These are phyloP conservation scores for Endocalyx cinctus DNA, from an alignment of 2,329 filamentous ascomycete species.

Conservation along the genomic window DNA sequence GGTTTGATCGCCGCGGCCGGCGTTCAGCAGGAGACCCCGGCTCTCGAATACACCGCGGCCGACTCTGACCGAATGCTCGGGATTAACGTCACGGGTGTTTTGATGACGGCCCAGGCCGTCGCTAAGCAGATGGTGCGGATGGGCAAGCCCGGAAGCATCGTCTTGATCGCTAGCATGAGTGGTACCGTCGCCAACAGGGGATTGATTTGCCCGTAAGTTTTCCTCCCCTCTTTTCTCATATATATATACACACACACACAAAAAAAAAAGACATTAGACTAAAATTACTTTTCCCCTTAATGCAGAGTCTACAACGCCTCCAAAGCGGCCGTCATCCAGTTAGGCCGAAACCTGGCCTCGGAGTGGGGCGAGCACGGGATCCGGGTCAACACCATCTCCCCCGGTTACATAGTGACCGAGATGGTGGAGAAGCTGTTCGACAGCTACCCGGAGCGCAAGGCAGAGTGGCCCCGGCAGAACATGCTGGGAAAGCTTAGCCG, in stretches of 20 bases:
- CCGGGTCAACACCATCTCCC: conserved; percentile 75
- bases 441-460: conserved; percentile 62
- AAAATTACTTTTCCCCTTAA: not conserved
- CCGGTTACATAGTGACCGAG: conserved; percentile 73
- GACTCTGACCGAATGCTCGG: conserved; percentile 75
- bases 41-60: conserved; percentile 73
- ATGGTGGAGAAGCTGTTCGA: conserved; percentile 82
- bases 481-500: conserved; percentile 70
- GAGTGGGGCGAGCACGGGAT: conserved; percentile 73
- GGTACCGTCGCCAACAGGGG: conserved; percentile 61
- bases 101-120: conserved; percentile 84
- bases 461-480: conserved; percentile 76
- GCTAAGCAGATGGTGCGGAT: conserved; percentile 67
- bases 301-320: conserved; percentile 69
- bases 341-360: conserved; percentile 63
- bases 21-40: conserved; percentile 78
- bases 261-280: not conserved
- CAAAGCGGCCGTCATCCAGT: conserved; percentile 69
- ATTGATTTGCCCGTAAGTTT: conserved; percentile 52
- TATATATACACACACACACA: not conserved
- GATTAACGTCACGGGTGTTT: conserved; percentile 81
- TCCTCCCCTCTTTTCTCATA: not conserved
- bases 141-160: conserved; percentile 56
- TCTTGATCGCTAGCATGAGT: conserved; percentile 67
- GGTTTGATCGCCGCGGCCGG: conserved; percentile 68